These are phyloP conservation scores for Talaromyces marneffei DNA, from an alignment of 2,329 filamentous ascomycete species.

Conservation along the genomic window DNA sequence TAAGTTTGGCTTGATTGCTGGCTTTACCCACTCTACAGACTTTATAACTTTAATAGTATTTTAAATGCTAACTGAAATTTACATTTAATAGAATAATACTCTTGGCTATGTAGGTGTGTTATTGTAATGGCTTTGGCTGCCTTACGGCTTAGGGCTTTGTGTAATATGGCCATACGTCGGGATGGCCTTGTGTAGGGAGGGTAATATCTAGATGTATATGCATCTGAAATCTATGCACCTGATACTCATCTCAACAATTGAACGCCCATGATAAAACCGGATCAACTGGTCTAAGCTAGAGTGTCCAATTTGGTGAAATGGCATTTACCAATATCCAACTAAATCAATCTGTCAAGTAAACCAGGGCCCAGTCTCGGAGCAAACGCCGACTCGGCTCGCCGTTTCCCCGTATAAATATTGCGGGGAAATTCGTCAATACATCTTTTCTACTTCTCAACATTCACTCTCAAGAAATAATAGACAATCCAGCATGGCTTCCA, in stretches of 20 bases:
- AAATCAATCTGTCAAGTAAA: neutral
- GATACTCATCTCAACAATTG: neutral
- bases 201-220: too few species aligned
- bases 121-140: neutral
- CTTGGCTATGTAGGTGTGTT: too few species aligned
- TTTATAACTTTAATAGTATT: neutral
- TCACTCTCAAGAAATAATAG: neutral
- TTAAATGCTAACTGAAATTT: neutral
- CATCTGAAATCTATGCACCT: too few species aligned
- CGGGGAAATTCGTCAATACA: neutral
- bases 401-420: neutral
- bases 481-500: neutral
- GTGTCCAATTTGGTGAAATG: too few species aligned
- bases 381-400: neutral
- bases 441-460: neutral
- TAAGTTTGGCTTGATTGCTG: neutral
- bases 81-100: neutral
- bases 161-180: neutral
- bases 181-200: too few species aligned
- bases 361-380: neutral
- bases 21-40: neutral
- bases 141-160: neutral
- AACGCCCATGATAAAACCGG: neutral
- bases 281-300: neutral
- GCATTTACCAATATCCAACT: too few species aligned